phyloP scores from a whole-genome alignment of 164 flowering plant genomes.

The Vitis cinerea region DNA sequence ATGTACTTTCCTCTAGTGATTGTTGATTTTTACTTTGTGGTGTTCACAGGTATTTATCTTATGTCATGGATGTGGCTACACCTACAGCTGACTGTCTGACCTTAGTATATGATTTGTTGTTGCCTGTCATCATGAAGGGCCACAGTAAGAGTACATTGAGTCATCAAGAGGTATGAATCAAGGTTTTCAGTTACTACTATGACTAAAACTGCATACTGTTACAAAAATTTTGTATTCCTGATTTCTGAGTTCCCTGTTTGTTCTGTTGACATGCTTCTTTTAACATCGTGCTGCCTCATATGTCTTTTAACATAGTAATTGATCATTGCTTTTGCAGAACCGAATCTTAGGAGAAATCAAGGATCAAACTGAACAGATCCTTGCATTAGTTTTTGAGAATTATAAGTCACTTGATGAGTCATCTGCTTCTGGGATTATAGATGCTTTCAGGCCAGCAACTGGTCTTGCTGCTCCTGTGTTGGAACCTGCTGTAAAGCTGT shows the following conservation, averaged over 20 bases:
- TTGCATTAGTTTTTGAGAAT: constrained; percentile 78
- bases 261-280: not conserved
- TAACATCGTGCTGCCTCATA: not conserved
- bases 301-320: not conserved
- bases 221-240: not conserved
- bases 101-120: constrained; percentile 68
- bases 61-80: constrained; percentile 96
- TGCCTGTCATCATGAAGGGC: constrained; percentile 79
- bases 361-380: constrained; percentile 82
- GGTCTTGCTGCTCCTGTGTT: constrained; percentile 83
- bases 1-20: constrained; percentile 9
- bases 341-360: constrained; percentile 83
- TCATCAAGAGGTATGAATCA: constrained; percentile 82
- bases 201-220: not conserved
- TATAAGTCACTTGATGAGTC: constrained; percentile 90
- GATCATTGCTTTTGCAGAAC: constrained; percentile 46
- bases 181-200: not conserved
- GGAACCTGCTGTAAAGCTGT: constrained; percentile 79
- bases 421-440: constrained; percentile 68
- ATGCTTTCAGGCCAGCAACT: constrained; percentile 68
- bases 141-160: constrained; percentile 63
- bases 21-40: constrained; percentile 1
- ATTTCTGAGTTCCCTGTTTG: not conserved
- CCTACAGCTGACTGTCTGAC: constrained; percentile 89
- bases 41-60: constrained; percentile 76